Conservation (phyloP, 805 yeast species). For the Candida qinlingensis region DNA sequence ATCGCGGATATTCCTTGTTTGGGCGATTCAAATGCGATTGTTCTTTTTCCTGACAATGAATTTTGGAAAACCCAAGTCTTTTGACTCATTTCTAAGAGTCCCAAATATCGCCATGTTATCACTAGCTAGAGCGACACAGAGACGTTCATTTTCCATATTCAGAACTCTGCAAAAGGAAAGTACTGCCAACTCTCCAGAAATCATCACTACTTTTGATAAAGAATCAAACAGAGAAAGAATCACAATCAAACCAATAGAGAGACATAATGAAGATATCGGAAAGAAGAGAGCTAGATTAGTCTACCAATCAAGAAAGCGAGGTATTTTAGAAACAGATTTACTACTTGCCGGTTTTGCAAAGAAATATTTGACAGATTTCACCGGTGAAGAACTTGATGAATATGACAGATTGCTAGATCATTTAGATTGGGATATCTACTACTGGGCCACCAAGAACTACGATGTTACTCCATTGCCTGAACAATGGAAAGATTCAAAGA, state of each 20-base stretch:
- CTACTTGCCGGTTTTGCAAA: slow-evolving; percentile 82
- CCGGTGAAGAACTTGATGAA: slow-evolving; percentile 67
- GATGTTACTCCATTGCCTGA: slow-evolving; percentile 84
- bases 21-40: background rate
- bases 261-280: slow-evolving; percentile 68
- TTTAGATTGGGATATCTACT: slow-evolving; percentile 98
- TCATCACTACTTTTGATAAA: slow-evolving; percentile 14
- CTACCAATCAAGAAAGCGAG: slow-evolving; percentile 92
- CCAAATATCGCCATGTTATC: background rate
- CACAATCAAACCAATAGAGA: slow-evolving; percentile 69
- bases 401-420: slow-evolving; percentile 84
- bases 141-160: slow-evolving; percentile 7
- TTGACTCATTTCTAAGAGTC: too few species aligned
- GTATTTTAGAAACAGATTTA: slow-evolving; percentile 89
- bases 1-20: background rate
- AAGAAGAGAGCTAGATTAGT: slow-evolving; percentile 80
- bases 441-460: slow-evolving; percentile 90
- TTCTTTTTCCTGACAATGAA: background rate
- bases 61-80: too few species aligned
- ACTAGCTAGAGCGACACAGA: background rate
- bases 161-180: slow-evolving; percentile 8
- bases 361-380: slow-evolving; percentile 54
- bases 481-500: slow-evolving; percentile 66
- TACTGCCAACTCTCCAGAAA: slow-evolving; percentile 18
- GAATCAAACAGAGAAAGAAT: slow-evolving; percentile 17